These are phyloP conservation scores for Saturnispora kantuleensis DNA, from an alignment of 805 yeast genomes.

Conservation along the genomic window DNA sequence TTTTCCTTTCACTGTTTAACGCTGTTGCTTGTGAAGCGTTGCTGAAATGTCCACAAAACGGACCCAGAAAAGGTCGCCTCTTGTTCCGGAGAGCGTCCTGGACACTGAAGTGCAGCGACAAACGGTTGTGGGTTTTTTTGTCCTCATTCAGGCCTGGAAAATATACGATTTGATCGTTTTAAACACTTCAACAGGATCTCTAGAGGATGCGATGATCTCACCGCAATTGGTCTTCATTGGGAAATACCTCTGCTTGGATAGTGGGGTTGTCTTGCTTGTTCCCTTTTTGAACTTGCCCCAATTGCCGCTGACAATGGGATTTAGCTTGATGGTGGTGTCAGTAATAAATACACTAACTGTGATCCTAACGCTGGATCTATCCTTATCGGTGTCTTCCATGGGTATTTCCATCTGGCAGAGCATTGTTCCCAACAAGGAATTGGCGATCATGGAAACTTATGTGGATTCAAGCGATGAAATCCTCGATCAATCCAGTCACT, in stretches of 20 bases:
- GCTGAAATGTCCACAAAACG: neutral
- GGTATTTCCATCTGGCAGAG: slow-evolving; percentile 13
- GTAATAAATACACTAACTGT: slow-evolving; percentile 41
- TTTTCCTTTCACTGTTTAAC: neutral
- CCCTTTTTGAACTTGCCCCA: slow-evolving; percentile 73
- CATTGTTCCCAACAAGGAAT: slow-evolving; percentile 23
- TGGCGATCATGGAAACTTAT: slow-evolving; percentile 25
- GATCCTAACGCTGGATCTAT: slow-evolving; percentile 40
- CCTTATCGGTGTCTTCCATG: slow-evolving; percentile 34
- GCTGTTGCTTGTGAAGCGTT: neutral
- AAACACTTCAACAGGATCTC: slow-evolving; percentile 31
- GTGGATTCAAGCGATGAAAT: slow-evolving; percentile 27
- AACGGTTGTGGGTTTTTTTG: slow-evolving; percentile 54
- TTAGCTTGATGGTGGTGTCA: slow-evolving; percentile 40
- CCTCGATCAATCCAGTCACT: slow-evolving; percentile 47
- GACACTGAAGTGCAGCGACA: slow-evolving; percentile 73
- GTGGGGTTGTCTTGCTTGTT: slow-evolving; percentile 55
- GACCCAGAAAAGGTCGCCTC: slow-evolving; percentile 19
- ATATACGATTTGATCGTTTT: slow-evolving; percentile 57
- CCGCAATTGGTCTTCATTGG: slow-evolving; percentile 49
- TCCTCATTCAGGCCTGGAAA: slow-evolving; percentile 79
- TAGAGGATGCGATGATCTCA: slow-evolving; percentile 15
- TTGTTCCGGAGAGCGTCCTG: slow-evolving; percentile 56
- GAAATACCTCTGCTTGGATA: slow-evolving; percentile 69
- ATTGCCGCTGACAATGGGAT: slow-evolving; percentile 50